Conservation (phyloP, 345 rosid genomes). For the Xanthoceras sorbifolium region DNA sequence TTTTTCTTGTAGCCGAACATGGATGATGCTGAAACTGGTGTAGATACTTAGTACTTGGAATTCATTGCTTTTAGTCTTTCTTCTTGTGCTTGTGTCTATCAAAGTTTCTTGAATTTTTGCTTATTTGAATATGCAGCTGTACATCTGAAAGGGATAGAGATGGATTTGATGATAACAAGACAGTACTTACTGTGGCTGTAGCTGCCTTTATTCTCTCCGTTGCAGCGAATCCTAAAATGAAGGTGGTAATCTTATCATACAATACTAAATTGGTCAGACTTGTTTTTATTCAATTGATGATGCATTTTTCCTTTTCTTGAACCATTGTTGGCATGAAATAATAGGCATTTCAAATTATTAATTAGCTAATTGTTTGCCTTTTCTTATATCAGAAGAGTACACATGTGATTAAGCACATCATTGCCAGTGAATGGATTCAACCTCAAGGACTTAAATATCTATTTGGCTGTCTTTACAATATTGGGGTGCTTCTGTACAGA, state of each 20-base stretch:
- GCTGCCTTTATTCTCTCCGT: slow-evolving; percentile 78
- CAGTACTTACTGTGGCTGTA: slow-evolving; percentile 49
- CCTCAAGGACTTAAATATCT: slow-evolving; percentile 67
- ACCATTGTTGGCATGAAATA: slow-evolving; percentile 15
- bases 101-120: slow-evolving; percentile 16
- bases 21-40: slow-evolving; percentile 8
- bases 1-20: slow-evolving; percentile 5
- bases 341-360: slow-evolving; percentile 23
- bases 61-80: slow-evolving; percentile 16
- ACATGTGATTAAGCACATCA: slow-evolving; percentile 48
- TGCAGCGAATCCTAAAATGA: slow-evolving; percentile 46
- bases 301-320: slow-evolving; percentile 5
- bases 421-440: slow-evolving; percentile 64
- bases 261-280: slow-evolving; percentile 15
- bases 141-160: slow-evolving; percentile 43
- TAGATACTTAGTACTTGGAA: background rate
- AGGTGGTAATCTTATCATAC: slow-evolving; percentile 46
- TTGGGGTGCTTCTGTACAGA: slow-evolving; percentile 68
- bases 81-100: background rate
- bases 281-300: background rate
- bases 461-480: slow-evolving; percentile 55
- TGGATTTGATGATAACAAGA: slow-evolving; percentile 51
- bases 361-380: slow-evolving; percentile 27
- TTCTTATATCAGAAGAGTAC: slow-evolving; percentile 57
- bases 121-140: slow-evolving; percentile 42